A percentile compares a stretch with the other conserved stretches of the same genome.
Conservation (phyloP, 768 basidiomycete species). For the Trametes sanguinea region DNA sequence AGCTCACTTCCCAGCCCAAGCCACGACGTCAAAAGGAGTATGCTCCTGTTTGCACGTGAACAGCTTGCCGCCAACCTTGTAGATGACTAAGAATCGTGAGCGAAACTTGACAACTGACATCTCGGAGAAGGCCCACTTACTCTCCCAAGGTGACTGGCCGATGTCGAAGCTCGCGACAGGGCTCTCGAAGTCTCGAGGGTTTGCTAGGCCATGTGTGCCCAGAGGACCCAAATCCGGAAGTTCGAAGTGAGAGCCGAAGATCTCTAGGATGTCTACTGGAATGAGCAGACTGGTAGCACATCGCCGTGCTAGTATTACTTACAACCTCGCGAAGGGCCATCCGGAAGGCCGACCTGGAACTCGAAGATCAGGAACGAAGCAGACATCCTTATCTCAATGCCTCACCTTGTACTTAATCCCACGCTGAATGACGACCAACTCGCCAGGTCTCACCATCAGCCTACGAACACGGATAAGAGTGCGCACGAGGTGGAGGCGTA, state of each 20-base stretch:
- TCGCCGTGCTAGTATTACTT: conserved; percentile 25
- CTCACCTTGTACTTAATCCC: conserved; percentile 67
- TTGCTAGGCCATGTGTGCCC: conserved; percentile 67
- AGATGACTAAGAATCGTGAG: too few relatives aligned
- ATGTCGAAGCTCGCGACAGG: conserved; percentile 68
- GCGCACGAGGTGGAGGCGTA: background rate
- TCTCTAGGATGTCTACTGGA: conserved; percentile 56
- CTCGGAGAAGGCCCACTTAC: too few relatives aligned
- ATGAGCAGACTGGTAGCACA: background rate
- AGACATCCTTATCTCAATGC: conserved; percentile 13
- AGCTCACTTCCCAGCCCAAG: conserved; percentile 70
- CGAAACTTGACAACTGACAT: too few relatives aligned
- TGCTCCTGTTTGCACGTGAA: conserved; percentile 58
- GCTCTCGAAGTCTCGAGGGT: conserved; percentile 61
- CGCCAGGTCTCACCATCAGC: conserved; percentile 64
- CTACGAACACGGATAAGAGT: conserved; percentile 30
- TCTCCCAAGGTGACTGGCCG: conserved; percentile 61
- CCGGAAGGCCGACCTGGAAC: conserved; percentile 49
- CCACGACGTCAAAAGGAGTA: conserved; percentile 73
- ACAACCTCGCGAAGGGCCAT: conserved; percentile 66
- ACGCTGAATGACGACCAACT: conserved; percentile 64
- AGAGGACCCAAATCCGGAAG: conserved; percentile 68
- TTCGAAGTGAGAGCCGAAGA: conserved; percentile 62
- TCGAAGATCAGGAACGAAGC: background rate
- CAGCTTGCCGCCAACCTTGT: conserved; percentile 55